Evolutionary conservation across 2,329 filamentous ascomycete species (phyloP), one percentile per base, ranked within the genome.

Genomic region (Ambrosiella beaveri): DNA sequence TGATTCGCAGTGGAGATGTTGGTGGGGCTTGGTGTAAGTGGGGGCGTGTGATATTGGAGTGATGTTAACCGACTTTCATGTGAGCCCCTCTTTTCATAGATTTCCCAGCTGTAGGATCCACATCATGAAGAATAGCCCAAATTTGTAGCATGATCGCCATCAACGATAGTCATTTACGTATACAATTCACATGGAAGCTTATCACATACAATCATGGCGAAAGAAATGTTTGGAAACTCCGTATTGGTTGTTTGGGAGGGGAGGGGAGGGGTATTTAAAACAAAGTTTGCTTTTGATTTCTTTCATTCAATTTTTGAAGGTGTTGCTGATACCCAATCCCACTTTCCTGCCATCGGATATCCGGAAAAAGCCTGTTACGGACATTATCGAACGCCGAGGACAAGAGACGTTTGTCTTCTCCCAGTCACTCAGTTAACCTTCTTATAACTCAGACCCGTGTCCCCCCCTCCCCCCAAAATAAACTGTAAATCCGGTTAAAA

Each of bases 211-310:
- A 27, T 27, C 27, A 27, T 27, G 5, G 27, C 3, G 27, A 27
- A 27, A 27, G 13, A 52, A 52, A 52, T 50, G 19, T 50, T 12
- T 12, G 17, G 12, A 52, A 50, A 6, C 66, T 67, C 65, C 64
- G 65, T 61, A 35, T 13, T 52, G 66, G 62, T 67, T 58, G 19
- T 66, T 65, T 63, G 3, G 19, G 65, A 67, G 62, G 64, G 62
- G 62, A 65, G 19, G 3, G 27, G 67, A 65, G 67, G 69, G 68
- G 66, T 68, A 66, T 66, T 67, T 62, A 70, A 71, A 68, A 70
- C 39, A 19, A 55, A 27, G n/a, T 27, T 68, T 68, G 67, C 67
- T 64, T 66, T 63, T 66, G 63, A 57, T 52, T 50, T 54, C 44
- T 57, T 54, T 38, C 19, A 38, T 57, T 62, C 49, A 54, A 52